A percentile compares a stretch with the other conserved stretches of the same genome.
Conservation (phyloP, 208 protist species). For the Trypanosoma platydactyli region DNA sequence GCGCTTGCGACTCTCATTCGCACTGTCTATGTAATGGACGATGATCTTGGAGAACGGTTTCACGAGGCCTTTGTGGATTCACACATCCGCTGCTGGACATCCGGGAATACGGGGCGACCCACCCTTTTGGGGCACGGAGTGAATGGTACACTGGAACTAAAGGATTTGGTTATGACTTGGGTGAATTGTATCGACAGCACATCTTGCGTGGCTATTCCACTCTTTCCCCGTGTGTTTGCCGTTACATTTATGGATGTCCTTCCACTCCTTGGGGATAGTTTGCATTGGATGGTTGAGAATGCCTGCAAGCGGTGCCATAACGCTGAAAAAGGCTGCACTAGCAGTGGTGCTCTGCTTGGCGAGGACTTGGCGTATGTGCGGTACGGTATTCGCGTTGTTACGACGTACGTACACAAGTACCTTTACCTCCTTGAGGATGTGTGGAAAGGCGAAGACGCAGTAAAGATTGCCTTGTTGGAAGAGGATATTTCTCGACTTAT, state of each 20-base stretch:
- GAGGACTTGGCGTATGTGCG: conserved; percentile 85
- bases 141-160: conserved; percentile 10
- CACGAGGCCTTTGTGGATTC: conserved; percentile 29
- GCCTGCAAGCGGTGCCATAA: conserved; percentile 19
- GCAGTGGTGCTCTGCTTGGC: conserved; percentile 46
- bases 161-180: conserved; percentile 63
- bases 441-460: conserved; percentile 6
- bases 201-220: conserved; percentile 60
- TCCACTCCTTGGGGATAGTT: conserved; percentile 63
- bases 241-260: conserved; percentile 70
- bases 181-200: conserved; percentile 78
- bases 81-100: conserved; percentile 14
- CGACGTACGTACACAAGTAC: conserved; percentile 84
- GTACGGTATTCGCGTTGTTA: conserved; percentile 81
- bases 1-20: conserved; percentile 74
- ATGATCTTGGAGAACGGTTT: conserved; percentile 25
- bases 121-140: conserved; percentile 6
- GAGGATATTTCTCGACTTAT: conserved; percentile 46
- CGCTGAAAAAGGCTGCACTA: background rate
- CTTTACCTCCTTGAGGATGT: conserved; percentile 33
- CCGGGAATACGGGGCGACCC: background rate
- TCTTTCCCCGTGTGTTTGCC: conserved; percentile 68
- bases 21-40: conserved; percentile 32
- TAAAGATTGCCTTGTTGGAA: conserved; percentile 3
- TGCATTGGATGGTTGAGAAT: conserved; percentile 76